Percentiles rank a stretch among this genome's conserved stretches.
phyloP scores from a whole-genome alignment of 306 rosid genomes.

The Quercus dentata region DNA sequence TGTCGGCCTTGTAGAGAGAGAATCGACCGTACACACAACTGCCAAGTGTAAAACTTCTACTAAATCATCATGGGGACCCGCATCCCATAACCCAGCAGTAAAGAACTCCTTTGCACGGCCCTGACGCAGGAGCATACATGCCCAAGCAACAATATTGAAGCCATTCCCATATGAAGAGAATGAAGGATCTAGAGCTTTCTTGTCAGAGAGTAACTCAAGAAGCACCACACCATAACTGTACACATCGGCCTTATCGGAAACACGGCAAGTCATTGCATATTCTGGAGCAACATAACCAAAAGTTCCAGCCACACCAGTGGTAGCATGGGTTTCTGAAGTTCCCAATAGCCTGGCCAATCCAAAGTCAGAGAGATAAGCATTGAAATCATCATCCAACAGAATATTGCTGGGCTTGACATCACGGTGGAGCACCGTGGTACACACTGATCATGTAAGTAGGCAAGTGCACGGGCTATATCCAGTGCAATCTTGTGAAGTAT shows the following conservation, averaged over 20 bases:
- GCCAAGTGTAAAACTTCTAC: constrained; percentile 87
- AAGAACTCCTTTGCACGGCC: constrained; percentile 88
- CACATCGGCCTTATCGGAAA: constrained; percentile 92
- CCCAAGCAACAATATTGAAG: constrained; percentile 91
- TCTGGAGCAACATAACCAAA: constrained; percentile 97
- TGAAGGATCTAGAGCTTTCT: constrained; percentile 91
- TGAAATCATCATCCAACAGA: constrained; percentile 76
- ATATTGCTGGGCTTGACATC: constrained; percentile 97
- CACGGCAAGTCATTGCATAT: constrained; percentile 96
- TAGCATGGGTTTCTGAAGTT: constrained; percentile 95
- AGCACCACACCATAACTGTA: constrained; percentile 98
- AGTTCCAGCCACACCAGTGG: constrained; percentile 97
- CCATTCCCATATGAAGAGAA: constrained; percentile 86
- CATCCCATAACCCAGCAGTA: constrained; percentile 81
- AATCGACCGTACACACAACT: constrained; percentile 81
- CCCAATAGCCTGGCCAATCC: constrained; percentile 95
- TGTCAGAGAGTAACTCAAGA: constrained; percentile 85
- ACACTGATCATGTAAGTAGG: constrained; percentile 87
- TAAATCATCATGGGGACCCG: constrained; percentile 77
- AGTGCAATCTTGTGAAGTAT: constrained; percentile 89
- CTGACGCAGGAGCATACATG: constrained; percentile 78
- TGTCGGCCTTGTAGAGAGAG: constrained; percentile 86
- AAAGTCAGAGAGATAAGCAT: constrained; percentile 88
- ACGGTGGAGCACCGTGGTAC: constrained; percentile 94
- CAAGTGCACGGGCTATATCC: constrained; percentile 86